A percentile compares a stretch with the other conserved stretches of the same genome.
Evolutionary conservation across 306 rosid species (phyloP).

Genomic region (Quercus gilva): DNA sequence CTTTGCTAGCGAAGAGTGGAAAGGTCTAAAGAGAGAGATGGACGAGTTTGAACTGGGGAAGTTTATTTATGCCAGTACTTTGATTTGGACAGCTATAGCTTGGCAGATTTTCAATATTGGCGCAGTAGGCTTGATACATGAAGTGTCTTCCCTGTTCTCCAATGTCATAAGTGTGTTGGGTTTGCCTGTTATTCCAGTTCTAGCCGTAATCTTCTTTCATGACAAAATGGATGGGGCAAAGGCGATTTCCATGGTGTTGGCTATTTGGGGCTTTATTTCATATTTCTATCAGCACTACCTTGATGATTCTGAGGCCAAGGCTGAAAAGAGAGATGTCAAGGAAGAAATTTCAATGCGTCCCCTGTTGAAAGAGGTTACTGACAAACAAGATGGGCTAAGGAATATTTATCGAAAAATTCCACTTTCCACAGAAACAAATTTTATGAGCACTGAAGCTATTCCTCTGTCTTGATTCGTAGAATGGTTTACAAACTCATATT

Average conservation of each 20-base stretch:
- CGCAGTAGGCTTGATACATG: constrained; percentile 37
- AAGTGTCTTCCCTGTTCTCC: constrained; percentile 54
- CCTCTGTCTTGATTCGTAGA: background rate
- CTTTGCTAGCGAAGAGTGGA: constrained; percentile 46
- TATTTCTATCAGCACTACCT: constrained; percentile 43
- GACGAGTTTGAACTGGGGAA: constrained; percentile 29
- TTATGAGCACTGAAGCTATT: background rate
- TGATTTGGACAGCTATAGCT: constrained; percentile 32
- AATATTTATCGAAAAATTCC: background rate
- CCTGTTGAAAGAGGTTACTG: background rate
- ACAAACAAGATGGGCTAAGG: background rate
- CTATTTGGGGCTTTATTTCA: constrained; percentile 51
- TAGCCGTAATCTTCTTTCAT: constrained; percentile 40
- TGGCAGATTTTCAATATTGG: constrained; percentile 40
- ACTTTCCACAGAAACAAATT: background rate
- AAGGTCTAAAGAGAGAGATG: constrained; percentile 31
- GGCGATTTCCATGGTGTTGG: constrained; percentile 37
- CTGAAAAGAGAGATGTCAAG: background rate
- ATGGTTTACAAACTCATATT: background rate
- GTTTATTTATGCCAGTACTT: constrained; percentile 25
- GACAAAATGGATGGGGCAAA: constrained; percentile 44
- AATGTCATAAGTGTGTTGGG: constrained; percentile 42
- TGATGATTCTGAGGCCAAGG: constrained; percentile 11
- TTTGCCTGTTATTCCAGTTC: constrained; percentile 44
- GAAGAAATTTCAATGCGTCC: constrained; percentile 7